Conservation (phyloP, 1,139 yeast genomes). For the Sugiyamaella pinicola region DNA sequence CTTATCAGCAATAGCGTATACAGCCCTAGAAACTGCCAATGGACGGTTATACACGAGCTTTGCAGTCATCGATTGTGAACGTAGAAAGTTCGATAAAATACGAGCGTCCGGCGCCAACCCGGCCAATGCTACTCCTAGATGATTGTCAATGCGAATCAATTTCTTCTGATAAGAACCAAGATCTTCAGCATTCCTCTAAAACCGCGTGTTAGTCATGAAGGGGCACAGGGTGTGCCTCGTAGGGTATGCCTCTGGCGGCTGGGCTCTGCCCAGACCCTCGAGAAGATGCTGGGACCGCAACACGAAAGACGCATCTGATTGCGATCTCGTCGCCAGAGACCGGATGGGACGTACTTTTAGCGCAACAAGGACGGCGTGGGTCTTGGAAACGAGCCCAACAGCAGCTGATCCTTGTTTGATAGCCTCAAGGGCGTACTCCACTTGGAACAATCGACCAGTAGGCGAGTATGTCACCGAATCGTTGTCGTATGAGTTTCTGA, state of each 20-base stretch:
- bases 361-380: slow-evolving; percentile 89
- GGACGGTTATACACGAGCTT: slow-evolving; percentile 86
- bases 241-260: too few species aligned
- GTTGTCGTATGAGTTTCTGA: slow-evolving; percentile 97
- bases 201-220: too few species aligned
- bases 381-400: slow-evolving; percentile 85
- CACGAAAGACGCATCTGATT: slow-evolving; percentile 21
- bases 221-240: too few species aligned
- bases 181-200: slow-evolving; percentile 86
- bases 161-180: slow-evolving; percentile 96
- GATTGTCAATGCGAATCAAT: slow-evolving; percentile 86
- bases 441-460: slow-evolving; percentile 93
- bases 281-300: too few species aligned
- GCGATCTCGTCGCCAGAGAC: too few species aligned
- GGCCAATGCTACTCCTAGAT: slow-evolving; percentile 92
- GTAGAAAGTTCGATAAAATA: slow-evolving; percentile 79
- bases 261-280: too few species aligned
- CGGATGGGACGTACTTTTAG: slow-evolving; percentile 61
- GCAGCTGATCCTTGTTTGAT: slow-evolving; percentile 98
- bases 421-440: slow-evolving; percentile 94
- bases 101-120: slow-evolving; percentile 99
- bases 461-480: slow-evolving; percentile 98
- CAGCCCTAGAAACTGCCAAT: slow-evolving; percentile 83
- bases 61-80: slow-evolving; percentile 90
- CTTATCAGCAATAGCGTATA: slow-evolving; percentile 85